phyloP scores from a whole-genome alignment of 805 yeast genomes.

The Candida michaelii region DNA sequence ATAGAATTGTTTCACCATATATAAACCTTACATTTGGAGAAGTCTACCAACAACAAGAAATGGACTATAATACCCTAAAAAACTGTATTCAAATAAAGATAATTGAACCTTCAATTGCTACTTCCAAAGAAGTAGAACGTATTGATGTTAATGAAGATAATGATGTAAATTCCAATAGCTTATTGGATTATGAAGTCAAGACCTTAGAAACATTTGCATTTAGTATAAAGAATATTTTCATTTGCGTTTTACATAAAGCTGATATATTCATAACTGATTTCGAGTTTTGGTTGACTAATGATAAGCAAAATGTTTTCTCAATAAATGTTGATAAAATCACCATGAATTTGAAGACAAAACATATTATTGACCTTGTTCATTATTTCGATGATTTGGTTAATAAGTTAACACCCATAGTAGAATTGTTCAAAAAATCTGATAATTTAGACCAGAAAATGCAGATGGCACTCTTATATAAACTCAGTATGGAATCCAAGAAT shows the following conservation, averaged over 20 bases:
- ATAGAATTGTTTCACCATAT: conserved; percentile 50
- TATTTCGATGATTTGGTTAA: conserved; percentile 16
- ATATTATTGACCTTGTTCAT: conserved; percentile 23
- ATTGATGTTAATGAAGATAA: conserved; percentile 2
- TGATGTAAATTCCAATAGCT: conserved; percentile 3
- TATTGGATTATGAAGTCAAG: not conserved
- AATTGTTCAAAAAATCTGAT: conserved; percentile 17
- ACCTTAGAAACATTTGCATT: conserved; percentile 25
- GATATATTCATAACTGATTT: conserved; percentile 25
- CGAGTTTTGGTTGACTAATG: conserved; percentile 37
- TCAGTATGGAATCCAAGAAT: conserved; percentile 39
- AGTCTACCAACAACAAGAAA: conserved; percentile 12
- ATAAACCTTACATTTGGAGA: conserved; percentile 41
- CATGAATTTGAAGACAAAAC: conserved; percentile 19
- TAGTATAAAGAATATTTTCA: conserved; percentile 29
- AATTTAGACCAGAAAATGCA: conserved; percentile 13
- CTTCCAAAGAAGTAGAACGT: conserved; percentile 20
- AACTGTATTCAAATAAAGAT: conserved; percentile 22
- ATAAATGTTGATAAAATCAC: conserved; percentile 19
- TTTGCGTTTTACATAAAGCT: conserved; percentile 19
- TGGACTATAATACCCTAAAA: not conserved
- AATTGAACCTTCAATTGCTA: conserved; percentile 35
- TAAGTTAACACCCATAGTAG: conserved; percentile 17
- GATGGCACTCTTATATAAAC: conserved; percentile 42
- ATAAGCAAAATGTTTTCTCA: conserved; percentile 20